Evolutionary conservation across 495 filamentous ascomycete species (phyloP).

Genomic region (Penicillium bovifimosum): DNA sequence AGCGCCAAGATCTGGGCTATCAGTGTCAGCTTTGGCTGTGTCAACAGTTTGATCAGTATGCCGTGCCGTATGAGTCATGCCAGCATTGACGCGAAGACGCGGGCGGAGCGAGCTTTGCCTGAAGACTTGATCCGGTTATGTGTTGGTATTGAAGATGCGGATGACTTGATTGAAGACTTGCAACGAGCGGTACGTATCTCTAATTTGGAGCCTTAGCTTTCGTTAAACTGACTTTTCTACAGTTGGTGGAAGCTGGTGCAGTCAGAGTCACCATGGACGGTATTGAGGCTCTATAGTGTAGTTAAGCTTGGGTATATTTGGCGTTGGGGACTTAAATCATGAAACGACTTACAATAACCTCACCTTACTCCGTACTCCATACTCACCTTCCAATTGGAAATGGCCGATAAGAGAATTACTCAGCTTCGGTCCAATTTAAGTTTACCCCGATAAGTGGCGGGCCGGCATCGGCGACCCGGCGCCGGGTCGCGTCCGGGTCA

Average conservation of each 20-base stretch:
- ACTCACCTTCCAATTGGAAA: no score
- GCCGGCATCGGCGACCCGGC: constrained; percentile 35
- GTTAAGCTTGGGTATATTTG: neutral
- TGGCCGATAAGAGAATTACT: no score
- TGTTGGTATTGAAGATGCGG: constrained; percentile 91
- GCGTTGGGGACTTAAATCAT: constrained; percentile 18
- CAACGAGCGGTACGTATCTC: constrained; percentile 72
- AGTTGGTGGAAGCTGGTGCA: constrained; percentile 92
- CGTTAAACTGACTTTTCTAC: constrained; percentile 19
- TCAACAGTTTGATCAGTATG: constrained; percentile 98
- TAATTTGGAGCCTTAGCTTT: neutral
- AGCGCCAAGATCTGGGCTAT: constrained; percentile 88
- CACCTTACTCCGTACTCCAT: no score
- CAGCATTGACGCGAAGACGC: constrained; percentile 92
- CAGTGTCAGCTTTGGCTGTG: constrained; percentile 93
- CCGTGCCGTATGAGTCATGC: constrained; percentile 99
- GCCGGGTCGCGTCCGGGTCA: constrained; percentile 19
- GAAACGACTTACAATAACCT: neutral
- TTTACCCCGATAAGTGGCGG: constrained; percentile 18
- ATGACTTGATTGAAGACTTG: constrained; percentile 92
- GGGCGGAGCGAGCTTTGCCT: constrained; percentile 82
- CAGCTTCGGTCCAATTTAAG: neutral
- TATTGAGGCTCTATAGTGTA: constrained; percentile 47
- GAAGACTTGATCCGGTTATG: constrained; percentile 95
- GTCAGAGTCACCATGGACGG: constrained; percentile 78